A percentile compares a stretch with the other conserved stretches of the same genome.
These are phyloP conservation scores for Malassezia nana DNA, from an alignment of 1,284 basidiomycete species.

Conservation along the genomic window DNA sequence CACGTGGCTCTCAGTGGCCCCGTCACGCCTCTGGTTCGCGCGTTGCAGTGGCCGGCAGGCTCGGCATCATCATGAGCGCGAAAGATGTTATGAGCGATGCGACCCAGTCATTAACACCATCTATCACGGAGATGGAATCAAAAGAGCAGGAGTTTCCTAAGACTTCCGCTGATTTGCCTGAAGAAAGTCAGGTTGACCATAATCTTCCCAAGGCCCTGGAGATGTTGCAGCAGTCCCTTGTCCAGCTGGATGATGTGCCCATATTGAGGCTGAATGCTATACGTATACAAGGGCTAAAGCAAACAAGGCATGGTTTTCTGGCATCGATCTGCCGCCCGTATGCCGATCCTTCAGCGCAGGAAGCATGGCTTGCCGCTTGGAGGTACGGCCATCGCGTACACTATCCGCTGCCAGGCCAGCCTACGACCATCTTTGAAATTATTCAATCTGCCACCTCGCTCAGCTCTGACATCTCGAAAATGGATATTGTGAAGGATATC, in stretches of 20 bases:
- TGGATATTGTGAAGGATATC: constrained; percentile 66
- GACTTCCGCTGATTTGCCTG: not conserved
- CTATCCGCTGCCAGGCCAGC: constrained; percentile 29
- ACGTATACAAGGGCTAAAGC: constrained; percentile 64
- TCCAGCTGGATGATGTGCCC: constrained; percentile 8
- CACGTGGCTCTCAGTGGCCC: constrained; percentile 4
- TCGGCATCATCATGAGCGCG: constrained; percentile 9
- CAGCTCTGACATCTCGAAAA: constrained; percentile 61
- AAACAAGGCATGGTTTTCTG: constrained; percentile 71
- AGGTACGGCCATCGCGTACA: constrained; percentile 43
- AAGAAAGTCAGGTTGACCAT: constrained; percentile 12
- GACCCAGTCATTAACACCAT: not conserved
- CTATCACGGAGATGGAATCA: not conserved
- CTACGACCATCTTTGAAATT: constrained; percentile 45
- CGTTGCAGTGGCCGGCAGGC: not conserved
- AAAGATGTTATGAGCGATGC: constrained; percentile 17
- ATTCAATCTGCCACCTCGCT: constrained; percentile 60
- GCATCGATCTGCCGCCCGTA: constrained; percentile 64
- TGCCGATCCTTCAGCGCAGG: constrained; percentile 43
- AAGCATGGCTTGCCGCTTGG: constrained; percentile 14
- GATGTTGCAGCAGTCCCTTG: constrained; percentile 22
- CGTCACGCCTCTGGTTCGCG: not conserved
- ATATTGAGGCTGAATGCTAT: constrained; percentile 58
- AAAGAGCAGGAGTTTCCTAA: not conserved
- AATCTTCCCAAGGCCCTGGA: constrained; percentile 31